phyloP scores from a whole-genome alignment of 1,139 yeast genomes.

The Hansenula anomala region DNA sequence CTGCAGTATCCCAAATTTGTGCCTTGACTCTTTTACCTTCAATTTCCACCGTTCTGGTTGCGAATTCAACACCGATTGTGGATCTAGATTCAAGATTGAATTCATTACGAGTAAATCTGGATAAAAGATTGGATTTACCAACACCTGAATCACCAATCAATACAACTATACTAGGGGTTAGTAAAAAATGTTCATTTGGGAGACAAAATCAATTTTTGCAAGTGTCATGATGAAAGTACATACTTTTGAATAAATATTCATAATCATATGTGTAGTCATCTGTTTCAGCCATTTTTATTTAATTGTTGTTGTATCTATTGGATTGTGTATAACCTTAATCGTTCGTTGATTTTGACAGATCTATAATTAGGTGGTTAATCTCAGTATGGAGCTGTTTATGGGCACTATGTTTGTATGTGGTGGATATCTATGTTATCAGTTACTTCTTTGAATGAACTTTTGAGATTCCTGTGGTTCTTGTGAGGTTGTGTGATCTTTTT shows the following conservation, averaged over 20 bases:
- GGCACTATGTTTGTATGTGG: no score
- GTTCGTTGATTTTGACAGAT: no score
- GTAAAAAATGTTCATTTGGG: neutral
- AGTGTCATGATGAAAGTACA: constrained; percentile 19
- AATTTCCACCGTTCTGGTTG: constrained; percentile 90
- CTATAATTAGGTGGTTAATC: no score
- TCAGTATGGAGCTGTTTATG: no score
- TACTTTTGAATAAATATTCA: constrained; percentile 88
- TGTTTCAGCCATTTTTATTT: constrained; percentile 33
- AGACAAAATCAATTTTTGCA: neutral
- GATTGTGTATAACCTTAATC: no score
- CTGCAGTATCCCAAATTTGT: constrained; percentile 99
- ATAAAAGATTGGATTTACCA: constrained; percentile 90
- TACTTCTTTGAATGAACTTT: no score
- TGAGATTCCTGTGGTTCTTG: no score
- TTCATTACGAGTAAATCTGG: constrained; percentile 93
- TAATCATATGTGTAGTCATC: constrained; percentile 89
- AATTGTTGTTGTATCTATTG: no score
- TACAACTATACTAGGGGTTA: constrained; percentile 46
- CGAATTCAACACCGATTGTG: constrained; percentile 97
- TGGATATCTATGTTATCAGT: no score
- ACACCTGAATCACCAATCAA: constrained; percentile 98
- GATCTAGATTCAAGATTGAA: constrained; percentile 92
- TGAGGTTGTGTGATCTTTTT: no score
- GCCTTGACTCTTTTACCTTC: constrained; percentile 96